Conservation (phyloP, 345 rosid species). For the Syzygium grande region DNA sequence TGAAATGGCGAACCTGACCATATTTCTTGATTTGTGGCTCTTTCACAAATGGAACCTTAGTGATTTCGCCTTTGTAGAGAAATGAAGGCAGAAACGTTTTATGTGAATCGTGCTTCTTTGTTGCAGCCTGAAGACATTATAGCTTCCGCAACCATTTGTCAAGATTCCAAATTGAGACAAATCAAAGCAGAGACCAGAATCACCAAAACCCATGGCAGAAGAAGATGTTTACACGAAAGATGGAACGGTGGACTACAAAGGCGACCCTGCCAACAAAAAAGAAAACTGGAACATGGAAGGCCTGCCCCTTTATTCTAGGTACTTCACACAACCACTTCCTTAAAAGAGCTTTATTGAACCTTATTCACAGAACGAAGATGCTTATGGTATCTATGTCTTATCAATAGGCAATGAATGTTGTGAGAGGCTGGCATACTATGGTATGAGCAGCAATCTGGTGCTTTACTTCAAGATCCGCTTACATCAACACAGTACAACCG, state of each 20-base stretch:
- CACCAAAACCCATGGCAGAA: conserved; percentile 15
- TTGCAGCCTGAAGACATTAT: background rate
- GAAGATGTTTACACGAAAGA: conserved; percentile 48
- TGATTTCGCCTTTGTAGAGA: background rate
- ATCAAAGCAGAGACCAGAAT: background rate
- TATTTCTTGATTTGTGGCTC: background rate
- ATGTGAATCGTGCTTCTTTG: background rate
- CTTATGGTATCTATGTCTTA: background rate
- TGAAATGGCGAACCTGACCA: background rate
- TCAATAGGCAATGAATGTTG: conserved; percentile 51
- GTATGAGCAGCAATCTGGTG: conserved; percentile 78
- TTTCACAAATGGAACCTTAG: background rate
- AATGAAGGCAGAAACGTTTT: background rate
- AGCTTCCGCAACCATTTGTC: background rate
- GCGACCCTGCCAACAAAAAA: conserved; percentile 52
- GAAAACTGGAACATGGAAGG: conserved; percentile 71
- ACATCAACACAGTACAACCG: conserved; percentile 37
- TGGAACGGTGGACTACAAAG: conserved; percentile 53
- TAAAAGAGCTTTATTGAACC: background rate
- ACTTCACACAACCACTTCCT: background rate
- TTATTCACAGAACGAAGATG: background rate
- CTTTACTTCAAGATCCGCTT: conserved; percentile 45
- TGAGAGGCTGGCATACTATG: conserved; percentile 72
- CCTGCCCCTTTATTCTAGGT: conserved; percentile 84
- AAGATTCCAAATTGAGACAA: background rate